Base-by-base conservation (phyloP, 73 alveolate species). In the Uronychia setigera region DNA sequence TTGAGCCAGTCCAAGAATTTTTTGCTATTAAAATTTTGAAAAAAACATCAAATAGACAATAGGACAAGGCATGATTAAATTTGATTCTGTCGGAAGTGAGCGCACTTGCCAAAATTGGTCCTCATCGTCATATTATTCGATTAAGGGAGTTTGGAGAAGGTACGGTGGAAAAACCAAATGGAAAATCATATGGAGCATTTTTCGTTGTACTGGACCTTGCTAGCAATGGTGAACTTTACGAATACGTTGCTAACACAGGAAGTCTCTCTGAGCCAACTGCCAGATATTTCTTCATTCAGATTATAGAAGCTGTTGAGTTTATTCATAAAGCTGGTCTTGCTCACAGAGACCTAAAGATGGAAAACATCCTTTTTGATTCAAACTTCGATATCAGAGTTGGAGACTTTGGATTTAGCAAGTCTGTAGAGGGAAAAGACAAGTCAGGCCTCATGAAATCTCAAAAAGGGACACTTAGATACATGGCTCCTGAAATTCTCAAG, bases 291-390 rank as follows among this genome's bases (percentile, higher is more conserved):
- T 92, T 92, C 90, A 83, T 34, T 57, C 84, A 92, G 81, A 77
- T 92, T 74, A 46, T 92, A 77, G 94, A 94, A 26, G 98, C 97
- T 46, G 81, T 94, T 35, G 82, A 85, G 35, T 94, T 93, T 87
- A 79, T 96, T 29, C 96, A 94, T 60, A 80, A 80, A 75, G 87
- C 80, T 83, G 93, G 93, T 35, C 84, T 96, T 78, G 88, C 94
- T 78, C 99, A 96, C 83, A 91, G 99, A 90, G 99, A 96, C 81
- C 89, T 96, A 58, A 96, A 96, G 81, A 97, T 96, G 1, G 98
- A 96, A 85, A 96, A 96, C 87, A 87, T 96, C 79, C 86, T 96
- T 74, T 80, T 96, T 29, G 99, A 96, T 81, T 85, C 81, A 57
- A 83, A 91, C 31, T 91, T 85, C 77, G 92, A 96, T 59, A 67